A percentile compares a stretch with the other conserved stretches of the same genome.
phyloP scores from a whole-genome alignment of 306 rosid genomes.

The barrel medic (Medicago truncatula) region MtrunA17r5.0-ANR NC_053049.1:32273001-32273500 shows the following conservation, averaged over 20 bases:
- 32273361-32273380: background rate
- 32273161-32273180: background rate
- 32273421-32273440: background rate
- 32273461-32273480: background rate
- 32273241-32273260: slow-evolving; percentile 1
- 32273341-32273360: background rate
- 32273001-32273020: slow-evolving; percentile 3
- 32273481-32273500: background rate
- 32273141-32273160: slow-evolving; percentile 11
- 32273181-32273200: background rate
- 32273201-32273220: background rate
- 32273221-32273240: slow-evolving; percentile 10
- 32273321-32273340: background rate
- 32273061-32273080: background rate
- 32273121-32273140: slow-evolving; percentile 17
- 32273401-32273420: slow-evolving; percentile 6
- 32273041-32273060: slow-evolving; percentile 3
- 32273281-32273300: background rate
- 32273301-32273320: background rate
- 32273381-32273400: background rate
- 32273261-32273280: background rate
- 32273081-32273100: slow-evolving; percentile 17
- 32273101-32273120: slow-evolving; percentile 7
- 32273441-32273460: background rate
- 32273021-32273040: background rate